A percentile compares a stretch with the other conserved stretches of the same genome.
phyloP scores from a whole-genome alignment of 2,329 filamentous ascomycete species.

The Hypoxylon sp. region DNA sequence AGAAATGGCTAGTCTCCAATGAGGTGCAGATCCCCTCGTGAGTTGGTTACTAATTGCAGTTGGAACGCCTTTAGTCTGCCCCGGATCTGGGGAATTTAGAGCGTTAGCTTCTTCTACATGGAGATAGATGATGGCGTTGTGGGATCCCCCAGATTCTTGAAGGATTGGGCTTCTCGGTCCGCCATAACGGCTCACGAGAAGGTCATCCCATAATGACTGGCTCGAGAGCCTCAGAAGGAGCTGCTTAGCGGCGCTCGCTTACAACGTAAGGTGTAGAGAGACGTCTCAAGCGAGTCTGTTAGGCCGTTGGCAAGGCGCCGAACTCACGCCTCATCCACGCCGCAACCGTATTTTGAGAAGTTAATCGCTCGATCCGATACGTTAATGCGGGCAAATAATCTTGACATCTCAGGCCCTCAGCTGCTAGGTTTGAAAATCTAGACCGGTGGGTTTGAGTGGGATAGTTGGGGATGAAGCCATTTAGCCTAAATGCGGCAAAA shows the following conservation, averaged over 20 bases:
- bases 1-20: conserved; percentile 2
- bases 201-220: conserved; percentile 3
- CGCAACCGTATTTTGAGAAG: conserved; percentile 22
- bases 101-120: conserved; percentile 16
- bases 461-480: conserved; percentile 28
- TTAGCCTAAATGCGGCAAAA: conserved; percentile 48
- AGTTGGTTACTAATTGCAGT: conserved; percentile 26
- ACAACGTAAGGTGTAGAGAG: not conserved
- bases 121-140: not conserved
- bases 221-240: conserved; percentile 18
- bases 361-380: conserved; percentile 33
- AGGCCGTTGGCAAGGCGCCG: conserved; percentile 17
- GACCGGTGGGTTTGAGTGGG: conserved; percentile 34
- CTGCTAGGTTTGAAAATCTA: conserved; percentile 30
- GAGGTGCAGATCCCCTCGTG: conserved; percentile 24
- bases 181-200: conserved; percentile 28
- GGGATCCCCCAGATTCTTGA: conserved; percentile 28
- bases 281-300: conserved; percentile 4
- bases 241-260: conserved; percentile 29
- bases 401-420: conserved; percentile 32
- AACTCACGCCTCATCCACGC: conserved; percentile 20
- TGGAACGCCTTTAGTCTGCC: conserved; percentile 28
- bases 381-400: conserved; percentile 19
- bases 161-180: conserved; percentile 38
- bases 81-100: conserved; percentile 38